These are phyloP conservation scores for Alternaria arbusti DNA, from an alignment of 2,329 filamentous ascomycete species.

Conservation along the genomic window DNA sequence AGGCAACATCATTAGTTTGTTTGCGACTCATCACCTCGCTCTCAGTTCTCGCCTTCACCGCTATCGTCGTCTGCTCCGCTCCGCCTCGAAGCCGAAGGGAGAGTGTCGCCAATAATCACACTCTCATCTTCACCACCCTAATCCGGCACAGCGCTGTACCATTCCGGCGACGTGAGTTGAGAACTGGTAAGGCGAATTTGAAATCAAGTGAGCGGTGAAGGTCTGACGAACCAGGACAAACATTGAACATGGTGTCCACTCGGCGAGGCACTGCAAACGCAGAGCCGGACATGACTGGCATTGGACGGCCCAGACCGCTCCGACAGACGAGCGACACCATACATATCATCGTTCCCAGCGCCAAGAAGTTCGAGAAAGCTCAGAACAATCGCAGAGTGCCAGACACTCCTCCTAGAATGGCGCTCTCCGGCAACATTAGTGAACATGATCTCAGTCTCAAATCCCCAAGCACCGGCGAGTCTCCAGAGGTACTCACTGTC, in stretches of 20 bases:
- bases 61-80: neutral
- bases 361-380: neutral
- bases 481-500: neutral
- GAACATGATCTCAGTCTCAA: slow-evolving; percentile 17
- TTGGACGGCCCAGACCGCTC: neutral
- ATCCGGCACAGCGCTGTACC: neutral
- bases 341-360: neutral
- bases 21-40: neutral
- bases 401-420: neutral
- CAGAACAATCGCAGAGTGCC: neutral
- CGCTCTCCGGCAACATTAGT: neutral
- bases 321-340: neutral
- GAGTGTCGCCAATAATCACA: neutral
- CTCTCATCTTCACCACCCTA: neutral
- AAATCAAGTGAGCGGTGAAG: neutral
- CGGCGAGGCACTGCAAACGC: slow-evolving; percentile 14
- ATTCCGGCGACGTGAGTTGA: neutral
- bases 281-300: neutral
- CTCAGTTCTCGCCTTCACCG: neutral
- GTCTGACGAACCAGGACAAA: neutral
- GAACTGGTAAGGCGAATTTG: neutral
- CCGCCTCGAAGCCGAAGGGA: neutral
- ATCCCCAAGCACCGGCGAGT: slow-evolving; percentile 8
- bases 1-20: slow-evolving; percentile 9
- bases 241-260: slow-evolving; percentile 11